phyloP scores from a whole-genome alignment of 345 rosid species.

The Clausena lansium region DNA sequence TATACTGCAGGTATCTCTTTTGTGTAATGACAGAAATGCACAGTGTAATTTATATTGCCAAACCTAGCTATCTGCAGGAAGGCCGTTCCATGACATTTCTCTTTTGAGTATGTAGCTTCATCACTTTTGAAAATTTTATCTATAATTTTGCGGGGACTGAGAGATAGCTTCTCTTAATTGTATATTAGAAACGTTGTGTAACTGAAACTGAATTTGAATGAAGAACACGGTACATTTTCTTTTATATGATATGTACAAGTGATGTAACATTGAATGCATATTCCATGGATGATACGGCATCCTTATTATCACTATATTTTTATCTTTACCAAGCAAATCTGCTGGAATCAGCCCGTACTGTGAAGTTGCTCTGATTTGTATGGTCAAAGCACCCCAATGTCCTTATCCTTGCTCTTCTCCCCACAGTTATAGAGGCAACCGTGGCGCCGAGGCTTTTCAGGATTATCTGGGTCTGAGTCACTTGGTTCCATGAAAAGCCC shows the following conservation, averaged over 20 bases:
- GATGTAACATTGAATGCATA: neutral
- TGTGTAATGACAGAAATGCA: constrained; percentile 3
- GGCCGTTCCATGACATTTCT: neutral
- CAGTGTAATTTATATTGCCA: constrained; percentile 19
- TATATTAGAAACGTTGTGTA: neutral
- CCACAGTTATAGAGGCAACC: constrained; percentile 59
- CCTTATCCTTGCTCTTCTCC: constrained; percentile 44
- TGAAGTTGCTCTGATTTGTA: constrained; percentile 6
- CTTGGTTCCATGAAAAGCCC: constrained; percentile 79
- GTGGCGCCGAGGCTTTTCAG: constrained; percentile 67
- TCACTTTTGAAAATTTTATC: constrained; percentile 8
- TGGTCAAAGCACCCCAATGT: constrained; percentile 30
- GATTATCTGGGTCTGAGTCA: constrained; percentile 63
- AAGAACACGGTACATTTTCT: constrained; percentile 13
- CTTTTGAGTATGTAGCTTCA: constrained; percentile 14
- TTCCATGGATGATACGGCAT: constrained; percentile 21
- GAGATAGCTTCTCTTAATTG: neutral
- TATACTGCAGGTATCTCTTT: constrained; percentile 14
- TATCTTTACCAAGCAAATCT: neutral
- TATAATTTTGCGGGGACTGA: neutral
- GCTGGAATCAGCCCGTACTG: neutral
- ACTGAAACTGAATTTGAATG: neutral
- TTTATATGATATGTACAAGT: constrained; percentile 13
- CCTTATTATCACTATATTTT: constrained; percentile 24
- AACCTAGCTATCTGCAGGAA: constrained; percentile 16